Percentiles rank a stretch among this genome's conserved stretches.
These are phyloP conservation scores for Cajanus cajan DNA, from an alignment of 306 rosid genomes.

Conservation along the genomic window DNA sequence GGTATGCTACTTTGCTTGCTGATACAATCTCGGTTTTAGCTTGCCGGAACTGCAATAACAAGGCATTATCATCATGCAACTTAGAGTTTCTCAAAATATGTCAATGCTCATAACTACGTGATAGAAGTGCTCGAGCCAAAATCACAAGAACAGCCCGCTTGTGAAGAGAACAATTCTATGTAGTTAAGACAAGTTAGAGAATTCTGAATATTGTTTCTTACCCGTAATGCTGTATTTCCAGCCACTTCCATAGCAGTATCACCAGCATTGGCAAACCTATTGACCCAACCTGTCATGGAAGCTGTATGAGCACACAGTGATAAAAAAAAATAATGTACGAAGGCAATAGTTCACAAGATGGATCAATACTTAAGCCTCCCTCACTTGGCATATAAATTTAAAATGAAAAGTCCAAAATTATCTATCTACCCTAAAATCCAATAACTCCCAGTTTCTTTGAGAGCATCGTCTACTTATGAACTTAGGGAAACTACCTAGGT, in stretches of 20 bases:
- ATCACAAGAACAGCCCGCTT: background rate
- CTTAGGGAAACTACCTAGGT: background rate
- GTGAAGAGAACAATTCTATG: background rate
- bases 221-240: slow-evolving; percentile 85
- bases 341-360: slow-evolving; percentile 16
- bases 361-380: background rate
- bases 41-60: slow-evolving; percentile 79
- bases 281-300: slow-evolving; percentile 88
- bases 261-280: slow-evolving; percentile 99
- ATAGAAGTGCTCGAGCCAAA: background rate
- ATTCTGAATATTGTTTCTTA: slow-evolving; percentile 41
- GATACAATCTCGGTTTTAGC: slow-evolving; percentile 90
- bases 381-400: background rate
- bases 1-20: slow-evolving; percentile 95
- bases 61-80: slow-evolving; percentile 15
- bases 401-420: background rate
- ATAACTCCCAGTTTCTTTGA: background rate
- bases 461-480: no score
- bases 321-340: slow-evolving; percentile 7
- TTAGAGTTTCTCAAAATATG: background rate
- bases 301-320: slow-evolving; percentile 25
- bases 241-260: slow-evolving; percentile 98
- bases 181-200: background rate
- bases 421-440: slow-evolving; percentile 3
- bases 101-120: background rate